phyloP scores from a whole-genome alignment of 768 basidiomycete species.

The Tylopilus intermedius region DNA sequence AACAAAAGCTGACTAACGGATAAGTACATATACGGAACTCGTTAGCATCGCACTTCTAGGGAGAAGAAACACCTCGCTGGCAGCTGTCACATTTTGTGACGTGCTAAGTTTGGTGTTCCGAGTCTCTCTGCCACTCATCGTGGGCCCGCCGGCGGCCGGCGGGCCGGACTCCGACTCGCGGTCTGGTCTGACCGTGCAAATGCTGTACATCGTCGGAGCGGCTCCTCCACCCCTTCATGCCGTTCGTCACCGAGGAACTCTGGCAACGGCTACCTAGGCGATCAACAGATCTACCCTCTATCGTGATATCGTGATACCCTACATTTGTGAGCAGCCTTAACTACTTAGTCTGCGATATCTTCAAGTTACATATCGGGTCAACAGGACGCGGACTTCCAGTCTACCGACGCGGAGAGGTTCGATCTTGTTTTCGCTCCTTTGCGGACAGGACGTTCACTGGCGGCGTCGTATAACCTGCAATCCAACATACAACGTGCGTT shows the following conservation, averaged over 20 bases:
- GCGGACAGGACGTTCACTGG: slow-evolving; percentile 42
- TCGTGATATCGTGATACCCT: slow-evolving; percentile 88
- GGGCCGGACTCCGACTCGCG: no score
- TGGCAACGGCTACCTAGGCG: slow-evolving; percentile 94
- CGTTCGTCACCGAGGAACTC: slow-evolving; percentile 95
- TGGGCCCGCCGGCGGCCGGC: no score
- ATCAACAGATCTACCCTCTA: slow-evolving; percentile 74
- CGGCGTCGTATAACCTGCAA: slow-evolving; percentile 86
- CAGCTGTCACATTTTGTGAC: no score
- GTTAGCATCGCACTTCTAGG: no score
- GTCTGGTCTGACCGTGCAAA: no score
- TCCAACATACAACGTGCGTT: slow-evolving; percentile 48
- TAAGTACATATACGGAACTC: no score
- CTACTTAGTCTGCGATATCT: neutral
- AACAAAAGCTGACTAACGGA: no score
- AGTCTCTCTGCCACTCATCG: no score
- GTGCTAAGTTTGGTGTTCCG: no score
- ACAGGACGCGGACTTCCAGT: slow-evolving; percentile 60
- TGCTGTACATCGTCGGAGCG: no score
- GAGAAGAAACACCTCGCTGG: no score
- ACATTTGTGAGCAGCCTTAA: slow-evolving; percentile 50
- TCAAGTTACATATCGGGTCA: neutral
- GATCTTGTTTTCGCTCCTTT: slow-evolving; percentile 79
- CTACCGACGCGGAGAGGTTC: slow-evolving; percentile 73
- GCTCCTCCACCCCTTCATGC: slow-evolving; percentile 97